phyloP scores from a whole-genome alignment of 208 protist genomes.

The Wallacemonas sp. region DNA sequence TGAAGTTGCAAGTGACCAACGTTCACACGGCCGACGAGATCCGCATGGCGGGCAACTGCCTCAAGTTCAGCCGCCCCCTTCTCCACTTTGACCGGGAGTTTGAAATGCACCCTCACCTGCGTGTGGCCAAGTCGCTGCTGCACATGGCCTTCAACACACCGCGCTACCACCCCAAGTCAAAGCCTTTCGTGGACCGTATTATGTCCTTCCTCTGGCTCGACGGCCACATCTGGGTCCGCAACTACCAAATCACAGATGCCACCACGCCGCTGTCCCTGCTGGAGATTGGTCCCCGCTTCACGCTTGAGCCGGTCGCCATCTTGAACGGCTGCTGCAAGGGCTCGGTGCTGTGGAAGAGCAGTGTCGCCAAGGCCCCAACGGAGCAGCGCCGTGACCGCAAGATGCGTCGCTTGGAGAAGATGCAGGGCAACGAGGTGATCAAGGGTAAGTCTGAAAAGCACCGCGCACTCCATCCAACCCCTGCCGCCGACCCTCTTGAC shows the following conservation, averaged over 20 bases:
- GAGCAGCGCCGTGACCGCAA: constrained; percentile 80
- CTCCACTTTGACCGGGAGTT: constrained; percentile 98
- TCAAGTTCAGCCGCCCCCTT: constrained; percentile 96
- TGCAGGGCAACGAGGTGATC: constrained; percentile 60
- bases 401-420: constrained; percentile 69
- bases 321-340: constrained; percentile 95
- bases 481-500: constrained; percentile 64
- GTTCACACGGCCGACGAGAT: constrained; percentile 98
- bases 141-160: constrained; percentile 96
- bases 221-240: constrained; percentile 97
- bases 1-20: constrained; percentile 95
- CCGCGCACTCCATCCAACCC: constrained; percentile 60
- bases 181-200: constrained; percentile 98
- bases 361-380: constrained; percentile 54
- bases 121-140: constrained; percentile 96
- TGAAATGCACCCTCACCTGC: constrained; percentile 87
- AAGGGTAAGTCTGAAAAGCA: constrained; percentile 61
- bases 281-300: constrained; percentile 98
- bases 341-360: constrained; percentile 93
- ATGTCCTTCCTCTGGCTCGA: constrained; percentile 97
- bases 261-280: constrained; percentile 74
- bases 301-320: constrained; percentile 93
- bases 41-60: constrained; percentile 98
- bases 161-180: constrained; percentile 95
- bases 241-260: constrained; percentile 95